Evolutionary conservation across 768 basidiomycete species (phyloP).

Genomic region (Boletus insuetus): DNA sequence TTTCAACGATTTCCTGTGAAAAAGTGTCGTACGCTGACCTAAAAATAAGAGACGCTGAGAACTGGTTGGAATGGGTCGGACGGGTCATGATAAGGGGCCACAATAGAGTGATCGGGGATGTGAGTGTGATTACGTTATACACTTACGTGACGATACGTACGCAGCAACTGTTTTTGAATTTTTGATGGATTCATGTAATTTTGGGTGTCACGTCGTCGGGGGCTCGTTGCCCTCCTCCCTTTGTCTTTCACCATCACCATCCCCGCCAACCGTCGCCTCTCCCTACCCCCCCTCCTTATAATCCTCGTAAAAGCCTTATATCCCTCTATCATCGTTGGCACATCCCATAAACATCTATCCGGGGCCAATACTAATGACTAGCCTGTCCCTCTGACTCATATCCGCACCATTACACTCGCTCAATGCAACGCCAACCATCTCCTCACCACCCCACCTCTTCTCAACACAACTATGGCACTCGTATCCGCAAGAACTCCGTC

Average conservation of each 20-base stretch:
- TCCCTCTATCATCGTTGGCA: slow-evolving; percentile 29
- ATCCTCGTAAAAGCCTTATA: slow-evolving; percentile 14
- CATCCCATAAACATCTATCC: slow-evolving; percentile 5
- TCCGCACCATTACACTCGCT: slow-evolving; percentile 4
- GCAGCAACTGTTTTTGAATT: slow-evolving; percentile 33
- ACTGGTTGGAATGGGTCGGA: too few species aligned
- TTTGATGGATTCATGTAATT: slow-evolving; percentile 32
- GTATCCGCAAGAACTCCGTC: slow-evolving; percentile 50
- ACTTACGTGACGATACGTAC: slow-evolving; percentile 30
- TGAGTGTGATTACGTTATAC: slow-evolving; percentile 23
- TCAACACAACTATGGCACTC: slow-evolving; percentile 49
- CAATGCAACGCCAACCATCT: slow-evolving; percentile 13
- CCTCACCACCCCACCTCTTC: slow-evolving; percentile 7
- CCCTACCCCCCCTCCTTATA: slow-evolving; percentile 12
- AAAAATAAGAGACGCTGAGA: too few species aligned
- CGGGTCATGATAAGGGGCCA: neutral
- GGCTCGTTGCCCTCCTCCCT: slow-evolving; percentile 21
- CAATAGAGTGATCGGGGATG: slow-evolving; percentile 19
- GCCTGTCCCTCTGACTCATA: slow-evolving; percentile 14
- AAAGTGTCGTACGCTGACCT: too few species aligned
- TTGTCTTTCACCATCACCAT: slow-evolving; percentile 31
- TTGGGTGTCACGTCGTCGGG: slow-evolving; percentile 28
- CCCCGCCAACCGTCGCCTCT: slow-evolving; percentile 14
- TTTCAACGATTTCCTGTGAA: too few species aligned
- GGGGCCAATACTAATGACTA: slow-evolving; percentile 20